Evolutionary conservation across 2,329 filamentous ascomycete genomes (phyloP).

Genomic region (Scedosporium minutisporum): DNA sequence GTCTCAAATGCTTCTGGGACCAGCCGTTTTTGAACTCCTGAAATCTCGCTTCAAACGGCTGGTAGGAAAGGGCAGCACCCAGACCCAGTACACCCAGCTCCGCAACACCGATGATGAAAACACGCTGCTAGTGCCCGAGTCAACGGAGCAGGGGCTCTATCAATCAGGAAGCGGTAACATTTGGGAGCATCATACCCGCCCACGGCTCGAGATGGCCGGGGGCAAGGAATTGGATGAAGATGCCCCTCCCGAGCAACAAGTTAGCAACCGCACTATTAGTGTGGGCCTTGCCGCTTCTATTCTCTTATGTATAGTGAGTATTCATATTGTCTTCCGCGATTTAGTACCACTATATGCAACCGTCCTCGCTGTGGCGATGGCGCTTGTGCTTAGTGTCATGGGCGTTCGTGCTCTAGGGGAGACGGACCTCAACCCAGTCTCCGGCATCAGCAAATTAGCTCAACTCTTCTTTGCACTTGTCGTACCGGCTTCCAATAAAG

Average conservation of each 20-base stretch:
- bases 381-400: slow-evolving; percentile 69
- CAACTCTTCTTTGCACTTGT: slow-evolving; percentile 91
- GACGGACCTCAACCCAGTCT: slow-evolving; percentile 93
- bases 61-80: background rate
- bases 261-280: slow-evolving; percentile 60
- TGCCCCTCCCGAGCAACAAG: slow-evolving; percentile 73
- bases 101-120: background rate
- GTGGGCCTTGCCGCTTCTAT: slow-evolving; percentile 72
- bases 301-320: slow-evolving; percentile 67
- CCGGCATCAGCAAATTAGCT: slow-evolving; percentile 91
- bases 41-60: background rate
- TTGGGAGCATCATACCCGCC: too few species aligned
- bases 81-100: background rate
- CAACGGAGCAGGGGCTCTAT: background rate
- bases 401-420: slow-evolving; percentile 61
- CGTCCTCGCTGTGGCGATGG: slow-evolving; percentile 71
- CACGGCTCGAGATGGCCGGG: slow-evolving; percentile 10
- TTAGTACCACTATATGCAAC: slow-evolving; percentile 72
- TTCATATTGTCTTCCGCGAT: slow-evolving; percentile 72
- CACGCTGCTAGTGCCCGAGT: background rate
- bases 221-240: slow-evolving; percentile 37
- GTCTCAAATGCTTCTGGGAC: background rate
- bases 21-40: background rate
- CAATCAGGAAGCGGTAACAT: too few species aligned
- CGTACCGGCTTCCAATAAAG: slow-evolving; percentile 69